phyloP scores from a whole-genome alignment of 2,329 filamentous ascomycete species.

The Ceratocystis smalleyi region DNA sequence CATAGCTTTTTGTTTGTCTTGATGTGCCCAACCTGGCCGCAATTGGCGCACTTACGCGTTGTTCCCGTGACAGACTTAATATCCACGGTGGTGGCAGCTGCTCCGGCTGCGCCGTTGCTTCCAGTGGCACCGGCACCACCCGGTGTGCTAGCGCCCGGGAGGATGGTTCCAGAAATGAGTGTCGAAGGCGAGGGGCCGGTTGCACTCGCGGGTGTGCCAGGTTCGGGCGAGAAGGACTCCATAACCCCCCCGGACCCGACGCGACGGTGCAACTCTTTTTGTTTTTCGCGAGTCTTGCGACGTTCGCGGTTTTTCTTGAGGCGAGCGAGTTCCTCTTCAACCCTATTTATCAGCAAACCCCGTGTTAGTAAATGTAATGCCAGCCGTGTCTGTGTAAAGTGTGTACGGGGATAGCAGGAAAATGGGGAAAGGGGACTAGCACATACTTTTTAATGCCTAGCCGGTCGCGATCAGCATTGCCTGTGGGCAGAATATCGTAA shows the following conservation, averaged over 20 bases:
- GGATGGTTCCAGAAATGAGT: neutral
- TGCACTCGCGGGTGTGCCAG: constrained; percentile 32
- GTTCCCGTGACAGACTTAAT: constrained; percentile 37
- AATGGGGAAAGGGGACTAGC: neutral
- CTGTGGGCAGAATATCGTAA: constrained; percentile 34
- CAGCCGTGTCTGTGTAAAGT: neutral
- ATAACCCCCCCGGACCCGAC: constrained; percentile 23
- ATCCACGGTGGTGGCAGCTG: neutral
- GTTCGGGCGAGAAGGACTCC: constrained; percentile 36
- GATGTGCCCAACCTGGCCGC: constrained; percentile 91
- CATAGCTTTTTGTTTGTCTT: constrained; percentile 98
- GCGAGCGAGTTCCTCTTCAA: constrained; percentile 62
- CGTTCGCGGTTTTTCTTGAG: constrained; percentile 85
- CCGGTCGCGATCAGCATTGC: constrained; percentile 36
- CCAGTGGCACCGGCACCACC: neutral
- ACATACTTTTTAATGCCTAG: constrained; percentile 30
- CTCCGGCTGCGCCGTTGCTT: neutral
- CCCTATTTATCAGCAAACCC: constrained; percentile 9
- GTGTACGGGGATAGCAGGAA: neutral
- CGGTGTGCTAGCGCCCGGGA: neutral
- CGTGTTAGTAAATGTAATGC: neutral
- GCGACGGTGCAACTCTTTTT: constrained; percentile 48
- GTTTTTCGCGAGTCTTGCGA: constrained; percentile 76
- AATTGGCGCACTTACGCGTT: constrained; percentile 90
- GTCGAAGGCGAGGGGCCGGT: constrained; percentile 21